A percentile compares a stretch with the other conserved stretches of the same genome.
Conservation (phyloP, 768 basidiomycete species). For the Pleurotus platypus region DNA sequence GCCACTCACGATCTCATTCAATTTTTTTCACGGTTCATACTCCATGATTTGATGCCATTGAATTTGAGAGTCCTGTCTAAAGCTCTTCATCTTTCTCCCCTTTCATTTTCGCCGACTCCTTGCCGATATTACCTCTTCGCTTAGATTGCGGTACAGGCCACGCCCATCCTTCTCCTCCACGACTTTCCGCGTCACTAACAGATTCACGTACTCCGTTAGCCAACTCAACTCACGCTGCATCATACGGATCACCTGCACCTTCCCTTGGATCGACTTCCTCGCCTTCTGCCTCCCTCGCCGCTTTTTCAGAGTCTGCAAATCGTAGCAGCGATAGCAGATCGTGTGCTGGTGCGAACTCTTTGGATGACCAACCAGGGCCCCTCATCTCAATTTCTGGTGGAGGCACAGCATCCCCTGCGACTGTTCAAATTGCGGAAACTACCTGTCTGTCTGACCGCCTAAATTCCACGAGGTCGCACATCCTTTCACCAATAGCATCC, state of each 20-base stretch:
- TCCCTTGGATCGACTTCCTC: background rate
- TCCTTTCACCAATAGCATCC: constrained; percentile 11
- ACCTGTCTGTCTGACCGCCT: background rate
- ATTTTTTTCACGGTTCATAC: background rate
- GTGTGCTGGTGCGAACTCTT: background rate
- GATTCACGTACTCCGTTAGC: background rate
- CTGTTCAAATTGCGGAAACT: background rate
- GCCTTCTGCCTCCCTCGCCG: background rate
- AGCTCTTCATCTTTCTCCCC: background rate
- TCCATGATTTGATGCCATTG: background rate
- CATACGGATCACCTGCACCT: constrained; percentile 1
- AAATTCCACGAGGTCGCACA: constrained; percentile 10
- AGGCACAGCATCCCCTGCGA: background rate
- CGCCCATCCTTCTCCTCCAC: background rate
- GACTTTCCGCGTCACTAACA: background rate
- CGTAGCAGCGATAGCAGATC: background rate
- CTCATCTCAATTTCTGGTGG: background rate
- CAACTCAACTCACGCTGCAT: background rate
- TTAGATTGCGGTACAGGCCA: background rate
- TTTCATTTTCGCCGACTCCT: background rate
- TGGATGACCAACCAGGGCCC: background rate
- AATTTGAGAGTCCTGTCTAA: background rate
- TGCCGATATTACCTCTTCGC: background rate
- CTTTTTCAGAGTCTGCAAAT: background rate
- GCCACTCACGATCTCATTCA: background rate